These are phyloP conservation scores for Ampelocalamus luodianensis DNA, from an alignment of 176 grass and related monocot species.

Conservation along the genomic window DNA sequence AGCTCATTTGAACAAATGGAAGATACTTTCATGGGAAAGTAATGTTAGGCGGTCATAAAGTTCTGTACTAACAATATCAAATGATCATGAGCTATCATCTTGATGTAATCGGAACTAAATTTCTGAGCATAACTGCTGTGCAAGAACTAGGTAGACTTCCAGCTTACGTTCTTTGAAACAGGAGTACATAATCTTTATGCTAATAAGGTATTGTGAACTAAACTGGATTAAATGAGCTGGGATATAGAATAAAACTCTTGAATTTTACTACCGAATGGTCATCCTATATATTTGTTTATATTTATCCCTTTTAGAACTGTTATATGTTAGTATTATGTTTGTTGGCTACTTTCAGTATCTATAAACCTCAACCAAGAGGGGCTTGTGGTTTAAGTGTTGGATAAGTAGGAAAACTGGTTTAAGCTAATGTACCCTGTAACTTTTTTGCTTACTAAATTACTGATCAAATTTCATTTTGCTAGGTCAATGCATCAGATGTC, in stretches of 20 bases:
- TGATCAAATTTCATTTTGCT: constrained; percentile 34
- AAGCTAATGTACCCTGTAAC: not conserved
- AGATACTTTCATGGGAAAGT: too few relatives aligned
- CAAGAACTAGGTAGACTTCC: too few relatives aligned
- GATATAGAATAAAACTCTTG: not conserved
- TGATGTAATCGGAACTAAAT: too few relatives aligned
- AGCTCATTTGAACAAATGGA: too few relatives aligned
- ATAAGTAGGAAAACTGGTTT: not conserved
- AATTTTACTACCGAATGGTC: not conserved
- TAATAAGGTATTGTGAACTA: constrained; percentile 36
- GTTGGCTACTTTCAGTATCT: constrained; percentile 9
- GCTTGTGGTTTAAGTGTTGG: not conserved
- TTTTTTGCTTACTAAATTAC: constrained; percentile 22
- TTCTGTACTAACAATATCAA: too few relatives aligned
- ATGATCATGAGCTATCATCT: too few relatives aligned
- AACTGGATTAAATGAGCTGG: not conserved
- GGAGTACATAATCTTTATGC: too few relatives aligned
- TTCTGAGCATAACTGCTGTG: too few relatives aligned
- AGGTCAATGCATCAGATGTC: constrained; percentile 99
- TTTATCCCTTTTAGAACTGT: not conserved
- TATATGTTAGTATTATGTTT: not conserved
- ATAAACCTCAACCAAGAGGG: not conserved
- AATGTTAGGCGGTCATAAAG: too few relatives aligned
- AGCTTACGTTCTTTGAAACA: too few relatives aligned
- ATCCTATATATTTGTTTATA: not conserved